Evolutionary conservation across 139 green algal genomes (phyloP).

Genomic region (Medakamo hakoo): DNA sequence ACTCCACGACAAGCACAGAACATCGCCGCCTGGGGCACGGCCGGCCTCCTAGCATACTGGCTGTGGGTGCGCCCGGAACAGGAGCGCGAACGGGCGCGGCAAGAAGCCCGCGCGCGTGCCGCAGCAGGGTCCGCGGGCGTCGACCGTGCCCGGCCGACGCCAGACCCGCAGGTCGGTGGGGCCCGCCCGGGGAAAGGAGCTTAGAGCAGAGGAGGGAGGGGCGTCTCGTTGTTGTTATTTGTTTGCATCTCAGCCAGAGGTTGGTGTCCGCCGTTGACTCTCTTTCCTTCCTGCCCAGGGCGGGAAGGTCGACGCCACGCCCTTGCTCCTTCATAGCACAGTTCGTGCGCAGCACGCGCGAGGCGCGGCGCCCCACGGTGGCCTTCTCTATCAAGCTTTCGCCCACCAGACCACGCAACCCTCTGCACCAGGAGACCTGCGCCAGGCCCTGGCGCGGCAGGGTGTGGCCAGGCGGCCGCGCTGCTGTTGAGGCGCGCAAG

Average conservation of each 20-base stretch:
- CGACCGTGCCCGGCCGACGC: background rate
- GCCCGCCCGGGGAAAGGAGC: background rate
- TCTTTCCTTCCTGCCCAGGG: no score
- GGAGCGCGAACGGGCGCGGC: background rate
- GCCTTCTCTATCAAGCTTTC: no score
- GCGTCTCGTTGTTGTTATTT: background rate
- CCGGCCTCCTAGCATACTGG: conserved; percentile 5
- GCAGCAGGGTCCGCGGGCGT: conserved; percentile 10
- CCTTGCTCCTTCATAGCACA: no score
- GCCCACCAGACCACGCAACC: no score
- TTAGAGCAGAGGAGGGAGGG: background rate
- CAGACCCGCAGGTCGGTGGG: conserved; percentile 10
- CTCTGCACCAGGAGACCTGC: no score
- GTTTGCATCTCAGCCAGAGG: background rate
- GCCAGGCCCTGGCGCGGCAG: no score
- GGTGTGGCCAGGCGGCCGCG: no score
- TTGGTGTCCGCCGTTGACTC: background rate
- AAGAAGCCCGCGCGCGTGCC: conserved; percentile 4
- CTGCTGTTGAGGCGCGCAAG: no score
- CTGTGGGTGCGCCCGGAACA: conserved; percentile 4
- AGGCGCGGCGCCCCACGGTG: no score
- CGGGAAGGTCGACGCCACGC: no score
- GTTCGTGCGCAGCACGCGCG: no score
- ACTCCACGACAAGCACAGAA: conserved; percentile 2
- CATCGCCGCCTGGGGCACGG: conserved; percentile 3